A percentile compares a stretch with the other conserved stretches of the same genome.
Evolutionary conservation across 164 flowering plant genomes (phyloP).

Genomic region (Amborella trichopoda): DNA sequence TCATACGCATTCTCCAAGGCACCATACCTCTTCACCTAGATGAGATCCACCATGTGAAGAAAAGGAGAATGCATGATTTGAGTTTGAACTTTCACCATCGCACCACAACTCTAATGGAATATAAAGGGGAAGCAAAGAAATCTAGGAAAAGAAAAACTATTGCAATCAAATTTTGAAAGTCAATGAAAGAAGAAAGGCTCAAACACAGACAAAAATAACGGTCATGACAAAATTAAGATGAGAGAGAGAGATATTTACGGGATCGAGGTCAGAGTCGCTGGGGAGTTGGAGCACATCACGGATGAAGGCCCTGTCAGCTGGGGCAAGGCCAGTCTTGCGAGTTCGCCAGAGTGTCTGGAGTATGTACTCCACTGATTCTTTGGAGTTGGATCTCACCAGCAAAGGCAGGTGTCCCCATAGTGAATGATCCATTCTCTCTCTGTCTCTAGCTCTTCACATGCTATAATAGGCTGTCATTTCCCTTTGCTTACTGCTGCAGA

Average conservation of each 20-base stretch:
- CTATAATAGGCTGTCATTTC: no score
- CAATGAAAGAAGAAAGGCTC: background rate
- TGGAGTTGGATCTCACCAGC: slow-evolving; percentile 49
- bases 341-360: slow-evolving; percentile 71
- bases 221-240: background rate
- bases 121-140: background rate
- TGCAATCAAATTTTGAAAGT: background rate
- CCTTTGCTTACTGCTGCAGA: no score
- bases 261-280: slow-evolving; percentile 54
- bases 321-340: slow-evolving; percentile 54
- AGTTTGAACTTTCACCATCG: no score
- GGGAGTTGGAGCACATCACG: slow-evolving; percentile 43
- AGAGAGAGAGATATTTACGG: slow-evolving; percentile 22
- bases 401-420: slow-evolving; percentile 64
- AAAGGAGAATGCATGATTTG: no score
- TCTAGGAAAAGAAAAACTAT: background rate
- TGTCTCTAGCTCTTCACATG: background rate
- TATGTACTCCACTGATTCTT: slow-evolving; percentile 55
- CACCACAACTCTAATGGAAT: no score
- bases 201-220: background rate
- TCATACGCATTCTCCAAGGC: no score
- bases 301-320: slow-evolving; percentile 49
- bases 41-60: no score
- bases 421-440: slow-evolving; percentile 17
- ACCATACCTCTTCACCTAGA: no score